Evolutionary conservation across 169 alveolate species (phyloP).

Genomic region (Plasmodium relictum): DNA sequence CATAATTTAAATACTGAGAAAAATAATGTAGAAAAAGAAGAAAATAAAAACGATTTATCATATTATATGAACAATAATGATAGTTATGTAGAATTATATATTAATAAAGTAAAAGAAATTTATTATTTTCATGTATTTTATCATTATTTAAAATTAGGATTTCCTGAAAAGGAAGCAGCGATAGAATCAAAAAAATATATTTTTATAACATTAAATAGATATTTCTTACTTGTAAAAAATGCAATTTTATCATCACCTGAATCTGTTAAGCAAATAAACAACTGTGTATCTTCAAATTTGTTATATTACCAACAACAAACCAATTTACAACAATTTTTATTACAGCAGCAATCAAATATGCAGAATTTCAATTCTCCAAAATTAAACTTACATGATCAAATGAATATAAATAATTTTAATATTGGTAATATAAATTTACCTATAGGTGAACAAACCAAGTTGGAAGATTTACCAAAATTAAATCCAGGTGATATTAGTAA

Average conservation of each 20-base stretch:
- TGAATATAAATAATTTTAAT: conserved; percentile 22
- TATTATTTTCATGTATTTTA: conserved; percentile 74
- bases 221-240: conserved; percentile 56
- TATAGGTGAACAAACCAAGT: conserved; percentile 12
- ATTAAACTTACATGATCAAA: conserved; percentile 28
- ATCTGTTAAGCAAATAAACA: conserved; percentile 63
- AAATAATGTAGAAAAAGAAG: neutral
- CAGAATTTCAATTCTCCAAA: conserved; percentile 26
- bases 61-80: conserved; percentile 17
- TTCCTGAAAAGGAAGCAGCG: conserved; percentile 72
- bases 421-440: conserved; percentile 62
- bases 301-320: conserved; percentile 58
- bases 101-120: conserved; percentile 71
- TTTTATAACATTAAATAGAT: conserved; percentile 49
- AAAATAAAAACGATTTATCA: neutral
- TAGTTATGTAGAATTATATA: conserved; percentile 63
- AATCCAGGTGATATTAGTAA: neutral
- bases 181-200: conserved; percentile 74
- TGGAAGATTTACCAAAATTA: conserved; percentile 39
- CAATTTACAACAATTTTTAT: conserved; percentile 56
- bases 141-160: conserved; percentile 73
- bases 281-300: conserved; percentile 69
- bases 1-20: neutral
- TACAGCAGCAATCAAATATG: conserved; percentile 34
- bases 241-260: conserved; percentile 71